Evolutionary conservation across 2,329 filamentous ascomycete genomes (phyloP).

Genomic region (Fusarium fracticaudum): DNA sequence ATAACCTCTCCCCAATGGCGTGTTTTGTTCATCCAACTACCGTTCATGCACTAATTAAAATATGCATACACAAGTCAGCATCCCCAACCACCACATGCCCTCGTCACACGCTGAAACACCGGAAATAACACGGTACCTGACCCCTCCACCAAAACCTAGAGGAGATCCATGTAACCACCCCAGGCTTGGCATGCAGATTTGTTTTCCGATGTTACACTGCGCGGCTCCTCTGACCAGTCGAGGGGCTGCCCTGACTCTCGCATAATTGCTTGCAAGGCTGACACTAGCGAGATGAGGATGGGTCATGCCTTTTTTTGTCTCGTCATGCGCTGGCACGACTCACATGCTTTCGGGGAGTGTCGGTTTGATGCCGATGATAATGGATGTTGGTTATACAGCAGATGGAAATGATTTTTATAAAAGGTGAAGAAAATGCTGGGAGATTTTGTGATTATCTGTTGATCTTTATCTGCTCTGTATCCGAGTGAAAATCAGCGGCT

Average conservation of each 20-base stretch:
- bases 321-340: slow-evolving; percentile 22
- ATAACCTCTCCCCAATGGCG: not conserved
- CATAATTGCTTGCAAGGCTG: slow-evolving; percentile 5
- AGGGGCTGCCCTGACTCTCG: not conserved
- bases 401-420: not conserved
- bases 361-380: slow-evolving; percentile 13
- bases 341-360: slow-evolving; percentile 24
- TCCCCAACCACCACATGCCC: slow-evolving; percentile 5
- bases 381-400: not conserved
- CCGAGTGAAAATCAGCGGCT: accelerated
- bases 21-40: not conserved
- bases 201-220: not conserved
- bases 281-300: not conserved
- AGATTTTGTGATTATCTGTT: accelerated
- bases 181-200: not conserved
- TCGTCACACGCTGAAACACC: not conserved
- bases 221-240: not conserved
- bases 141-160: not conserved
- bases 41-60: not conserved
- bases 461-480: not conserved
- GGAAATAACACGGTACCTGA: not conserved
- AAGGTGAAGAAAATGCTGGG: not conserved
- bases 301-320: slow-evolving; percentile 5
- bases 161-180: not conserved
- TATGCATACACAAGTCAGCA: not conserved